A percentile compares a stretch with the other conserved stretches of the same genome.
Evolutionary conservation across 2,329 filamentous ascomycete genomes (phyloP).

Genomic region (Penicillium sp.): DNA sequence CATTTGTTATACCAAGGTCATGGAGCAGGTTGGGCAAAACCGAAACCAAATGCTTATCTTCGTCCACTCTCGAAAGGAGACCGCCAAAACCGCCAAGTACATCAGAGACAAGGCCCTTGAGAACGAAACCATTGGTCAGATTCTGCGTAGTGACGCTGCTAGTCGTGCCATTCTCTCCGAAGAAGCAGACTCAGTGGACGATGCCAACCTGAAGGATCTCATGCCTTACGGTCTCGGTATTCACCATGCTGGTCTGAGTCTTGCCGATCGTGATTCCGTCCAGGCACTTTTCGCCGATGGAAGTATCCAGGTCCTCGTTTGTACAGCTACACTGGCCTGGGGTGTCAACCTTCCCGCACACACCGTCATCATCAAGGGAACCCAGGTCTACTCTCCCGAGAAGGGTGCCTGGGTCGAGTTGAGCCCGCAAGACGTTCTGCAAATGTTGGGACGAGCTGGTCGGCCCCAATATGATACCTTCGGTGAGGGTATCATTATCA

Average conservation of each 20-base stretch:
- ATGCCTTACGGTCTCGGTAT: conserved; percentile 97
- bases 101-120: conserved; percentile 97
- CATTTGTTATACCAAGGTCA: conserved; percentile 94
- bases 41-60: conserved; percentile 99
- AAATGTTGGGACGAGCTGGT: conserved; percentile 97
- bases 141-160: conserved; percentile 87
- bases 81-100: conserved; percentile 93
- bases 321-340: conserved; percentile 97
- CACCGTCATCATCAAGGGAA: conserved; percentile 98
- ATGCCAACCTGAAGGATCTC: conserved; percentile 87
- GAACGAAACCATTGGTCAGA: conserved; percentile 93
- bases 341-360: conserved; percentile 97
- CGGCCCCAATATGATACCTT: conserved; percentile 96
- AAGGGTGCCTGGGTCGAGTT: conserved; percentile 98
- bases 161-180: conserved; percentile 84
- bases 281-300: conserved; percentile 92
- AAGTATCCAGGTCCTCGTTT: conserved; percentile 90
- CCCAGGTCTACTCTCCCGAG: conserved; percentile 95
- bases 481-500: conserved; percentile 98
- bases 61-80: conserved; percentile 97
- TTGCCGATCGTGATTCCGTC: conserved; percentile 90
- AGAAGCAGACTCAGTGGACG: conserved; percentile 77
- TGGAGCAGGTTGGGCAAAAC: conserved; percentile 91
- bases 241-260: conserved; percentile 95
- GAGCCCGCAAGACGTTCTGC: conserved; percentile 93